These are phyloP conservation scores for Begonia fuchsioides DNA, from an alignment of 306 rosid species.

Conservation along the genomic window DNA sequence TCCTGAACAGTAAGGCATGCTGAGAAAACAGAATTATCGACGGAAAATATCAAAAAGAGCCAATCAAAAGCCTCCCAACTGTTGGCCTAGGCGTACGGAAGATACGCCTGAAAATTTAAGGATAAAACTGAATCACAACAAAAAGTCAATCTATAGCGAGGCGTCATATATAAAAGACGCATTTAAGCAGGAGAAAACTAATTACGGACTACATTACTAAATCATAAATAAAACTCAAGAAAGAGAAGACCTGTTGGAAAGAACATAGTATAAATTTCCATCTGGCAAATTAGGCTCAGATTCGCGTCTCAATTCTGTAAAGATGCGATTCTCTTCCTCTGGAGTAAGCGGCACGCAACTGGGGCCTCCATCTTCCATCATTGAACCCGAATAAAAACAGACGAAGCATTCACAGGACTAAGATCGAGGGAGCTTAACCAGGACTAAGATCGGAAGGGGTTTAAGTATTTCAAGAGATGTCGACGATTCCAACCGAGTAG, in stretches of 20 bases:
- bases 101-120: too few relatives aligned
- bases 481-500: slow-evolving; percentile 1
- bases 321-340: slow-evolving; percentile 71
- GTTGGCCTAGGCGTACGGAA: too few relatives aligned
- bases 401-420: neutral
- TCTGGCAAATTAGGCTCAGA: slow-evolving; percentile 77
- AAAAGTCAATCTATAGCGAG: too few relatives aligned
- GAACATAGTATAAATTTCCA: slow-evolving; percentile 55
- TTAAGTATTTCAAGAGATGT: neutral
- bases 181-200: too few relatives aligned
- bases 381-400: slow-evolving; percentile 27
- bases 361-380: slow-evolving; percentile 45
- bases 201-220: neutral
- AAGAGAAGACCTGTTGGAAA: slow-evolving; percentile 44
- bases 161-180: too few relatives aligned
- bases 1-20: too few relatives aligned
- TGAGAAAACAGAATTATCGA: too few relatives aligned
- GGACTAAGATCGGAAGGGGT: neutral
- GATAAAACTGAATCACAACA: too few relatives aligned
- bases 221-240: too few relatives aligned
- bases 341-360: slow-evolving; percentile 62
- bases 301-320: slow-evolving; percentile 37
- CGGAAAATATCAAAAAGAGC: too few relatives aligned
- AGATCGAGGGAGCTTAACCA: neutral
- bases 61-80: too few relatives aligned